A percentile compares a stretch with the other conserved stretches of the same genome.
Evolutionary conservation across 345 rosid species (phyloP).

Genomic region (Iberis pinnata): DNA sequence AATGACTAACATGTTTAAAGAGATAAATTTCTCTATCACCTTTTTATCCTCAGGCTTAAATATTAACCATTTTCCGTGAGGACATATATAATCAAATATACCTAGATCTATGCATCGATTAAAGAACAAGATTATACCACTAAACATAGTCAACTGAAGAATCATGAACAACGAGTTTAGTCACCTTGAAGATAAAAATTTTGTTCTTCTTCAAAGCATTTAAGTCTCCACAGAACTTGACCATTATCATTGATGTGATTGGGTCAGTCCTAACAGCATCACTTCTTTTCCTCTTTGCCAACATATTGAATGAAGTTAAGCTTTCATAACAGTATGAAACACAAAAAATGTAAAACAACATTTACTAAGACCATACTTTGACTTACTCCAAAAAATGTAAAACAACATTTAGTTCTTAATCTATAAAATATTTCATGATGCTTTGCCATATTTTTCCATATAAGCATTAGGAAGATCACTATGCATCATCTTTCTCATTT

Average conservation of each 20-base stretch:
- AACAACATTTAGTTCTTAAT: constrained; percentile 49
- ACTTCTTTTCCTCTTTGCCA: constrained; percentile 39
- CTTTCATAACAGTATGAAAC: no score
- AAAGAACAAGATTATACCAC: background rate
- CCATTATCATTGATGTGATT: constrained; percentile 39
- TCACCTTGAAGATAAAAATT: no score
- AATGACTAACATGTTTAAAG: constrained; percentile 36
- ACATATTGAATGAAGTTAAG: no score
- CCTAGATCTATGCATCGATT: constrained; percentile 38
- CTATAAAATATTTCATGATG: constrained; percentile 42
- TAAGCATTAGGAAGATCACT: constrained; percentile 55
- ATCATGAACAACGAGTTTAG: background rate
- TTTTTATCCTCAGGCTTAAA: constrained; percentile 46
- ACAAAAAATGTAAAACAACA: background rate
- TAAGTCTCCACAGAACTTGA: constrained; percentile 55
- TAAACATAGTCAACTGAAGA: background rate
- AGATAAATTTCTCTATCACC: constrained; percentile 54
- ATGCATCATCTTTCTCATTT: constrained; percentile 46
- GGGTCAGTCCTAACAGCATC: constrained; percentile 72
- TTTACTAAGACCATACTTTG: background rate
- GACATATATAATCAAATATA: constrained; percentile 21
- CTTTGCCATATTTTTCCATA: constrained; percentile 46
- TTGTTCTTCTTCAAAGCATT: no score
- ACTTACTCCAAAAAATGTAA: constrained; percentile 47
- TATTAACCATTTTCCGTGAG: constrained; percentile 53